phyloP scores from a whole-genome alignment of 2,329 filamentous ascomycete genomes.

The Beauveria medogensis region DNA sequence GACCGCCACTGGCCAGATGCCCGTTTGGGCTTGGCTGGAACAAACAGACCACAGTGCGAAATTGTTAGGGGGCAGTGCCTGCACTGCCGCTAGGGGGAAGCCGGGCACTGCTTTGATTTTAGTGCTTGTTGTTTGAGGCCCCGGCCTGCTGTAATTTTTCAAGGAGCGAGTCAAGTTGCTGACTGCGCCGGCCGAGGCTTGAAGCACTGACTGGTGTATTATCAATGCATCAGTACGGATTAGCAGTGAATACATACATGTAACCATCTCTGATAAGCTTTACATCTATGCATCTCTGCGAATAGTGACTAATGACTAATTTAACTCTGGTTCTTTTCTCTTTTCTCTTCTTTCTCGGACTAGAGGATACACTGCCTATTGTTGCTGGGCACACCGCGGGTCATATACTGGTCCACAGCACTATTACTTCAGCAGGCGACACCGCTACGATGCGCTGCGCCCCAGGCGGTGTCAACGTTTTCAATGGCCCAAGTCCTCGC shows the following conservation, averaged over 20 bases:
- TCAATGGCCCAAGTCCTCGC: not conserved
- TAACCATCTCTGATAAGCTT: too few relatives aligned
- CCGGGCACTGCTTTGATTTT: not conserved
- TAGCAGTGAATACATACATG: too few relatives aligned
- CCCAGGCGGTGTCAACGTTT: not conserved
- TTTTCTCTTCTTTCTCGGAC: not conserved
- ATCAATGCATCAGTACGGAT: not conserved
- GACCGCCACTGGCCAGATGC: not conserved
- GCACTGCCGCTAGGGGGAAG: not conserved
- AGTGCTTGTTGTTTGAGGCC: not conserved
- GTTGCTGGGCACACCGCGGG: not conserved
- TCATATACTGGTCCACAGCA: not conserved
- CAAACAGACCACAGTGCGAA: conserved; percentile 2
- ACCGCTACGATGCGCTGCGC: too few relatives aligned
- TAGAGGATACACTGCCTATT: not conserved
- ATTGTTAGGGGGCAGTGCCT: not conserved
- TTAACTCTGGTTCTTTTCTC: not conserved
- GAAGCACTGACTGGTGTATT: not conserved
- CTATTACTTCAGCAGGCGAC: not conserved
- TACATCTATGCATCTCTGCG: too few relatives aligned
- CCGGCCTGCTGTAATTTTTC: not conserved
- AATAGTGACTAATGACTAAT: not conserved
- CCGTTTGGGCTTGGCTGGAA: not conserved
- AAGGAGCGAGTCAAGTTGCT: too few relatives aligned
- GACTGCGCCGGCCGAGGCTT: too few relatives aligned